phyloP scores from a whole-genome alignment of 306 rosid genomes.

The Glycine tomentella region DNA sequence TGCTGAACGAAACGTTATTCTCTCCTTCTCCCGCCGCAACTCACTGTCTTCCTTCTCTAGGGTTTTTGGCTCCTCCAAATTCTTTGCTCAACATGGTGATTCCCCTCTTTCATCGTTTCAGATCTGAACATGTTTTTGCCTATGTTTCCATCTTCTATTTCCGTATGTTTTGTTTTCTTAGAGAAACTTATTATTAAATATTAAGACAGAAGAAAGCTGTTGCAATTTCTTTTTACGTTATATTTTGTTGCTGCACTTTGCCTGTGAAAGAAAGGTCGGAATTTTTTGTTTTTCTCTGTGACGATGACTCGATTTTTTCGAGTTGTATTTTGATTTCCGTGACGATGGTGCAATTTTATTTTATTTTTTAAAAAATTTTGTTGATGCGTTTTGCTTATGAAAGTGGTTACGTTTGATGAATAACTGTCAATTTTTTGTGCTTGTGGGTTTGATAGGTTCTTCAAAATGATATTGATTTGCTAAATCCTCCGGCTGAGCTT shows the following conservation, averaged over 20 bases:
- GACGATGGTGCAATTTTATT: neutral
- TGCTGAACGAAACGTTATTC: neutral
- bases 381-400: no score
- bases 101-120: neutral
- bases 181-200: neutral
- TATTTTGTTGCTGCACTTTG: neutral
- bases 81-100: slow-evolving; percentile 45
- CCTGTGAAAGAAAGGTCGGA: neutral
- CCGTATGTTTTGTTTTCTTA: neutral
- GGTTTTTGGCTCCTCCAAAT: neutral
- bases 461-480: slow-evolving; percentile 63
- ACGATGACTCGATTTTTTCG: neutral
- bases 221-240: neutral
- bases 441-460: slow-evolving; percentile 51
- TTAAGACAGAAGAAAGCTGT: no score
- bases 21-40: neutral
- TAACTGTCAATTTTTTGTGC: neutral
- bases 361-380: neutral
- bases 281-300: neutral
- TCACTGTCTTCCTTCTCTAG: neutral
- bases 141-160: neutral
- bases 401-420: neutral
- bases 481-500: slow-evolving; percentile 60
- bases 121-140: slow-evolving; percentile 19
- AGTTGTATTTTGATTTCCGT: neutral